Conservation (phyloP, 805 yeast genomes). For the Candida silvatica region DNA sequence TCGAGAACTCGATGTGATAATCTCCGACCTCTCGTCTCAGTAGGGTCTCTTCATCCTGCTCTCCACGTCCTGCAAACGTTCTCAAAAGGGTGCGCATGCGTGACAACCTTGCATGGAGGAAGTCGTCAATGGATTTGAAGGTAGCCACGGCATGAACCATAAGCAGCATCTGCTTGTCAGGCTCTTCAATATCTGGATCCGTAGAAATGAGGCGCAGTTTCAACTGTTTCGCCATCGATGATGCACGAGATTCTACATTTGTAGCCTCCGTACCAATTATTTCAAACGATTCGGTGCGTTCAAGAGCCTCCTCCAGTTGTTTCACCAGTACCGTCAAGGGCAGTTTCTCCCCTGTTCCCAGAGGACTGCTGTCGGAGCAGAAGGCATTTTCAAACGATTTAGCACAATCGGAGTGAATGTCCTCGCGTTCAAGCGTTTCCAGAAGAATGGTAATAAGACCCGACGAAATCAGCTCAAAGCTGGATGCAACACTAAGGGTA, state of each 20-base stretch:
- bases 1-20: constrained; percentile 43
- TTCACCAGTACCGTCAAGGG: constrained; percentile 39
- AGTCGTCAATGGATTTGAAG: constrained; percentile 40
- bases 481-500: constrained; percentile 36
- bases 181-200: constrained; percentile 24
- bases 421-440: constrained; percentile 24
- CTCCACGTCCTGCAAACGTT: constrained; percentile 9
- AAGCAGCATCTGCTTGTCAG: constrained; percentile 25
- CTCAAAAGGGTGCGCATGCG: constrained; percentile 18
- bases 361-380: constrained; percentile 22
- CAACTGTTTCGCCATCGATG: constrained; percentile 65
- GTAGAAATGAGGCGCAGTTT: constrained; percentile 43
- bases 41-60: not conserved
- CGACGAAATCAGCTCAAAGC: constrained; percentile 67
- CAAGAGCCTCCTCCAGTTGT: constrained; percentile 63
- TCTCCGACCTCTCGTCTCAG: constrained; percentile 14
- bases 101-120: constrained; percentile 32
- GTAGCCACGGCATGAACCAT: constrained; percentile 57
- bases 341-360: constrained; percentile 21
- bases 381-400: constrained; percentile 37
- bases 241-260: constrained; percentile 30
- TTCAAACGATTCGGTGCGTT: constrained; percentile 67
- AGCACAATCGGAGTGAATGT: constrained; percentile 20
- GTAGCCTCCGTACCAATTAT: constrained; percentile 40
- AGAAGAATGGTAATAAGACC: constrained; percentile 46